Evolutionary conservation across 257 asterid genomes (phyloP).

Genomic region (Penstemon davidsonii): DNA sequence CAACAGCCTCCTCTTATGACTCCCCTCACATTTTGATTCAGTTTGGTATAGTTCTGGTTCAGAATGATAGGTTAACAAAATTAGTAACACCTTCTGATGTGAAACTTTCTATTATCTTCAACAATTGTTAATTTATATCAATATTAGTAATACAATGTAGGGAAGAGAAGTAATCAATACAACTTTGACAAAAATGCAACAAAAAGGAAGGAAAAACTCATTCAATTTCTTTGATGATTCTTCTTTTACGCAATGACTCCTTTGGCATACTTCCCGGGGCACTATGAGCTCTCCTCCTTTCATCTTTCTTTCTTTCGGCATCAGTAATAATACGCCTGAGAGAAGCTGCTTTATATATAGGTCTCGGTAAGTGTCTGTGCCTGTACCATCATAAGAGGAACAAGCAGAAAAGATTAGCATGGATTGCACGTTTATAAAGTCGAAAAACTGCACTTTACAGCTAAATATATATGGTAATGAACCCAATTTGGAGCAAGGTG

Average conservation of each 20-base stretch:
- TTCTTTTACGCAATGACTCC: slow-evolving; percentile 53
- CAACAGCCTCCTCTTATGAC: too few relatives aligned
- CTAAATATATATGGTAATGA: background rate
- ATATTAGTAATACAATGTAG: background rate
- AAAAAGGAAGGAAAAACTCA: slow-evolving; percentile 30
- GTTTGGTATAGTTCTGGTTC: too few relatives aligned
- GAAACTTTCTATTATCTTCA: background rate
- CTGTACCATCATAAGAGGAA: slow-evolving; percentile 43
- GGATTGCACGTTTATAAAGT: background rate
- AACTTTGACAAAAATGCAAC: background rate
- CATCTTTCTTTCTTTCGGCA: slow-evolving; percentile 67
- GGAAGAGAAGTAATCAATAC: background rate
- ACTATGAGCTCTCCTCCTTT: slow-evolving; percentile 87
- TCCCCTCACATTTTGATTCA: too few relatives aligned
- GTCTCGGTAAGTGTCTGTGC: slow-evolving; percentile 86
- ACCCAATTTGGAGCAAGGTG: background rate
- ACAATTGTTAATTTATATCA: background rate
- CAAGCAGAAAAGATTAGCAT: background rate
- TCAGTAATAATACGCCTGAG: slow-evolving; percentile 60
- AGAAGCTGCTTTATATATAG: slow-evolving; percentile 74
- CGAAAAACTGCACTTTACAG: background rate
- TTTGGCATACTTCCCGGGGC: slow-evolving; percentile 74
- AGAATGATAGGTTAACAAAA: too few relatives aligned
- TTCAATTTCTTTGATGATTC: slow-evolving; percentile 73
- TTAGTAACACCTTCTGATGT: too few relatives aligned